Evolutionary conservation across 2,329 filamentous ascomycete genomes (phyloP).

Genomic region (Apiospora sp.): DNA sequence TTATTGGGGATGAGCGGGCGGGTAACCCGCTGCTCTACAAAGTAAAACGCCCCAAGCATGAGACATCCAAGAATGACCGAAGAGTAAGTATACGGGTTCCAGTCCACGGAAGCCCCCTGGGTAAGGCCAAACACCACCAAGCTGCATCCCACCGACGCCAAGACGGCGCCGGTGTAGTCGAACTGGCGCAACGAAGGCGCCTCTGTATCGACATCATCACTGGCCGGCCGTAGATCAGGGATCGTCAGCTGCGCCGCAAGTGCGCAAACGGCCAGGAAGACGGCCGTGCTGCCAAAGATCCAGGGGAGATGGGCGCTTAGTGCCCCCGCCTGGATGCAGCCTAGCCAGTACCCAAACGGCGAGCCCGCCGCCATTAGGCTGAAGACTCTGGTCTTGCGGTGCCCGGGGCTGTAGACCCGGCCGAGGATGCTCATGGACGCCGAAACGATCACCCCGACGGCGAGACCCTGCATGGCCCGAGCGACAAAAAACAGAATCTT

Average conservation of each 20-base stretch:
- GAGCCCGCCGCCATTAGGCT: conserved; percentile 45
- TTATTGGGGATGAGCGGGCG: conserved; percentile 44
- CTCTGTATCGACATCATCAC: conserved; percentile 35
- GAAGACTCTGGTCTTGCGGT: conserved; percentile 47
- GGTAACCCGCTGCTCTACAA: conserved; percentile 41
- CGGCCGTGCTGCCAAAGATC: conserved; percentile 53
- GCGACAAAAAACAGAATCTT: conserved; percentile 46
- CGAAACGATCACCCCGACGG: conserved; percentile 45
- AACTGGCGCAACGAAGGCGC: conserved; percentile 35
- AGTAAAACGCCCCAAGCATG: conserved; percentile 41
- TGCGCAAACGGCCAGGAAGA: conserved; percentile 46
- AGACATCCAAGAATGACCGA: conserved; percentile 43
- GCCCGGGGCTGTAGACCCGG: conserved; percentile 47
- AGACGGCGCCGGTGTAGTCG: conserved; percentile 41
- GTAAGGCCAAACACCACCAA: conserved; percentile 46
- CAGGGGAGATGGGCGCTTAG: conserved; percentile 48
- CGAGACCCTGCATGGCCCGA: conserved; percentile 47
- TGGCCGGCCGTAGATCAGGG: conserved; percentile 44
- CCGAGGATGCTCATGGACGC: conserved; percentile 47
- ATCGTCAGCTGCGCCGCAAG: conserved; percentile 49
- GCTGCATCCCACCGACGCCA: conserved; percentile 41
- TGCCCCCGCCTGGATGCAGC: conserved; percentile 50
- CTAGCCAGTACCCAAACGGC: conserved; percentile 46
- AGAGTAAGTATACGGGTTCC: conserved; percentile 47
- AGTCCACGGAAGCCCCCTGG: conserved; percentile 43